These are phyloP conservation scores for Stachybotrys chartarum DNA, from an alignment of 2,329 filamentous ascomycete genomes.

Conservation along the genomic window DNA sequence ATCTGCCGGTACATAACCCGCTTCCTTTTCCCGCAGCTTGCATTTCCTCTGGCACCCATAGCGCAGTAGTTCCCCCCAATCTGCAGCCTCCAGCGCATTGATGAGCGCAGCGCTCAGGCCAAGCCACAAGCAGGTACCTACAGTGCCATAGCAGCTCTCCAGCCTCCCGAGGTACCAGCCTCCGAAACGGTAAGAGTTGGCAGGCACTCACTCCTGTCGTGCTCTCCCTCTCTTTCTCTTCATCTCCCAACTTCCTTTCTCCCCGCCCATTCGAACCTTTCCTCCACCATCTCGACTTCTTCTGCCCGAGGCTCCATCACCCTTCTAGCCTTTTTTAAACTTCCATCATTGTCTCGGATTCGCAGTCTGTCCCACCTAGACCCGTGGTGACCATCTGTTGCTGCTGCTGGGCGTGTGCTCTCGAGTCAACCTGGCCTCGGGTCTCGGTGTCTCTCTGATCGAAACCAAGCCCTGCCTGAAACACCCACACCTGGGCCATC, in stretches of 20 bases:
- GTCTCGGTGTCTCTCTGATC: slow-evolving; percentile 1
- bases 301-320: neutral
- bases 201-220: neutral
- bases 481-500: slow-evolving; percentile 9
- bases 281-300: neutral
- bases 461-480: slow-evolving; percentile 15
- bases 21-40: too few species aligned
- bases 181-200: neutral
- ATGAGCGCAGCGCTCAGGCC: too few species aligned
- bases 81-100: too few species aligned
- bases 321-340: neutral
- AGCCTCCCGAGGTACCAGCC: neutral
- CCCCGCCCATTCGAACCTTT: neutral
- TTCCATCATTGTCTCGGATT: neutral
- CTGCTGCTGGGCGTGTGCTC: neutral
- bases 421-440: neutral
- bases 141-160: neutral
- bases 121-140: too few species aligned
- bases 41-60: too few species aligned
- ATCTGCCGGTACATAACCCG: too few species aligned
- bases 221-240: slow-evolving; percentile 1
- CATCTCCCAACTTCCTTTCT: slow-evolving; percentile 1
- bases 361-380: neutral
- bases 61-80: too few species aligned
- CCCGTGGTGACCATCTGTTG: neutral